Evolutionary conservation across 495 filamentous ascomycete species (phyloP), one percentile per base, ranked within the genome.

Genomic region (Aspergillus sclerotiicarbonarius): DNA sequence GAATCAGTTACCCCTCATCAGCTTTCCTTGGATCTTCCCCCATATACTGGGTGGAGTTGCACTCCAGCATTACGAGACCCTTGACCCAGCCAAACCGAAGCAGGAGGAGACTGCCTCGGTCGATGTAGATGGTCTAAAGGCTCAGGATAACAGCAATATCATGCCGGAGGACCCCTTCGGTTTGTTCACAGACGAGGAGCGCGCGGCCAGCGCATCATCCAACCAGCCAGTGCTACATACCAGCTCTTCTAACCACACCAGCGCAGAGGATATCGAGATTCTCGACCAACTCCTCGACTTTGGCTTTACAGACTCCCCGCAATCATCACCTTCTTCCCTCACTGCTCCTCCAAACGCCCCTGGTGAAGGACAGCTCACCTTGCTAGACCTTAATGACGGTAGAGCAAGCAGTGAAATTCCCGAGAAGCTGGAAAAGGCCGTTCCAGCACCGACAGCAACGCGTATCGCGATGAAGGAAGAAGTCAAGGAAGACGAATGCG

Each of bases 1-100:
- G 0, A 50, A 62, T 3, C 71, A 72, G 7, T 83, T 91, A 76
- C 94, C 95, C 0, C 70, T 98, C 20, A 94, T 97, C 64, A 93
- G 86, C 62, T 98, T 96, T 63, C 92, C 94, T 0, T 99, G 94
- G 95, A 67, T 98, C 8, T 95, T 98, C 53, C 74, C 81, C 0
- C 73, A 81, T 32, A 76, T 90, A 52, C 80, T 99, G 1, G 89
- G 90, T 6, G 79, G 78, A 33, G 87, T 98, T 58, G 92, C 89
- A 19, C 77, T 73, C 4, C 59, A 67, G 0, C 63, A 63, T 3
- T 71, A 63, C 51, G 67, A 71, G 8, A 32, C 37, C 12, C 51
- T 58, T 50, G 39, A 32, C 35, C 8, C 12, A 4, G n/a, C 8
- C 25, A 31, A 7, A 1, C 0, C 25, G 4, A 31, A 32, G 2